These are phyloP conservation scores for Trichoderma afroharzianum DNA, from an alignment of 2,329 filamentous ascomycete genomes.

Conservation along the genomic window DNA sequence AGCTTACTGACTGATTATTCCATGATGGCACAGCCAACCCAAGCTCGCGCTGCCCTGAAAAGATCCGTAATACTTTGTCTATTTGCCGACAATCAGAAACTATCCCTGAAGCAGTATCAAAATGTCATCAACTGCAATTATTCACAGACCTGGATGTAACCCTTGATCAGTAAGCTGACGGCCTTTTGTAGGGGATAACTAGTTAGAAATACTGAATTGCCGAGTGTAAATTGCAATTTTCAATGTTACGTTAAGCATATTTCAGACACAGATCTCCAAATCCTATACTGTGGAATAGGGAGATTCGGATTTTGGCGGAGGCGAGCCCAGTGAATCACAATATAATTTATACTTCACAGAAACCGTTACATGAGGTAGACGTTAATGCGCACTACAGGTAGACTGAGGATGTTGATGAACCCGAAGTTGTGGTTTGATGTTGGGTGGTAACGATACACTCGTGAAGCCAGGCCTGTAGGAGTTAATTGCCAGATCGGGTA, in stretches of 20 bases:
- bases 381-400: background rate
- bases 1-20: background rate
- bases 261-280: background rate
- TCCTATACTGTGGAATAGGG: background rate
- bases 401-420: background rate
- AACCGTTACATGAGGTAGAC: background rate
- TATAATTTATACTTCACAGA: background rate
- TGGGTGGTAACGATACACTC: background rate
- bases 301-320: background rate
- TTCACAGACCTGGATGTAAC: too few species aligned
- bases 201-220: background rate
- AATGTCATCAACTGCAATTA: background rate
- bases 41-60: background rate
- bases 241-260: background rate
- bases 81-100: background rate
- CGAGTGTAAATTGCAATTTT: background rate
- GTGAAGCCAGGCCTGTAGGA: background rate
- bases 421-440: background rate
- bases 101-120: background rate
- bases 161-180: too few species aligned
- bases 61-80: background rate
- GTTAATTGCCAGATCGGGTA: background rate
- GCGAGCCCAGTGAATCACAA: background rate
- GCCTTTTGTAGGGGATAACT: too few species aligned
- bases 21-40: background rate